Conservation (phyloP, 176 grass and related monocot species). For the Elaeis guineensis region DNA sequence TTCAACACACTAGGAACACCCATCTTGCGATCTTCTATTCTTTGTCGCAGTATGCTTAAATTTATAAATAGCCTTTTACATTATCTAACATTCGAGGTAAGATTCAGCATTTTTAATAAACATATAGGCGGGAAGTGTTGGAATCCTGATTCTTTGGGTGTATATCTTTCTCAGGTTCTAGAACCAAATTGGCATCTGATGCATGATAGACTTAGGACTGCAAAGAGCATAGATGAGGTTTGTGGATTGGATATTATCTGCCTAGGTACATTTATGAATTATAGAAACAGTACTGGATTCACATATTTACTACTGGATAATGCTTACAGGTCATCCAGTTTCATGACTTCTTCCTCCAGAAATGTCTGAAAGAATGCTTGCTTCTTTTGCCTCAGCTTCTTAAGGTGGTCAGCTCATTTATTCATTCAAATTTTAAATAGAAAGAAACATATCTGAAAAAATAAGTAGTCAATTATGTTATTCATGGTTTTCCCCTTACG, state of each 20-base stretch:
- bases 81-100: slow-evolving; percentile 98
- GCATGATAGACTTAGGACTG: slow-evolving; percentile 67
- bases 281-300: neutral
- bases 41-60: slow-evolving; percentile 93
- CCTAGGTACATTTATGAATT: neutral
- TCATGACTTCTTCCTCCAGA: slow-evolving; percentile 89
- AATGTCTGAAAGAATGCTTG: slow-evolving; percentile 98
- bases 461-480: too few relatives aligned
- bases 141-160: slow-evolving; percentile 1
- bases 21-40: slow-evolving; percentile 80
- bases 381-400: slow-evolving; percentile 83
- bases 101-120: slow-evolving; percentile 9
- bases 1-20: slow-evolving; percentile 73
- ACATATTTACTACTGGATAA: slow-evolving; percentile 5
- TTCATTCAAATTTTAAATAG: neutral
- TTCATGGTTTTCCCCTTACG: too few relatives aligned
- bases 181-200: slow-evolving; percentile 99
- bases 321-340: slow-evolving; percentile 90
- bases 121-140: slow-evolving; percentile 16
- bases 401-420: slow-evolving; percentile 29
- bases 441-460: too few relatives aligned
- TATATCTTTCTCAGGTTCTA: slow-evolving; percentile 49
- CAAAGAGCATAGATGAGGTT: slow-evolving; percentile 98
- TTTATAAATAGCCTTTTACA: slow-evolving; percentile 97
- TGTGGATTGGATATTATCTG: neutral